Evolutionary conservation across 257 asterid genomes (phyloP).

Genomic region (Handroanthus guayacan): DNA sequence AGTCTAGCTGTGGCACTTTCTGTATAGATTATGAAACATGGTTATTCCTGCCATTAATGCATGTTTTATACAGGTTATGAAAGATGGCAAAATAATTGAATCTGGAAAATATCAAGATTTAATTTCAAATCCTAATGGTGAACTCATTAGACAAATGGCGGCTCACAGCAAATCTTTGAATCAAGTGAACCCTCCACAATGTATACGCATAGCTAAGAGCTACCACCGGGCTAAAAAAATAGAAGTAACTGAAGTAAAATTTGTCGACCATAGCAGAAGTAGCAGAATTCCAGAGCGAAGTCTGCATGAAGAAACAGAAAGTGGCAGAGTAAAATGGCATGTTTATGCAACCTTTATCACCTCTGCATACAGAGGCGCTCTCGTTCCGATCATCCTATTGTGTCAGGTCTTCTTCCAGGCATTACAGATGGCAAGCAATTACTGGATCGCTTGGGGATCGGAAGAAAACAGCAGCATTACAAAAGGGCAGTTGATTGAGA

Average conservation of each 20-base stretch:
- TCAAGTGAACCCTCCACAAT: conserved; percentile 56
- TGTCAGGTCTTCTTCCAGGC: conserved; percentile 81
- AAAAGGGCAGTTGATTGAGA: conserved; percentile 50
- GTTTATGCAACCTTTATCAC: conserved; percentile 75
- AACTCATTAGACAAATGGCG: conserved; percentile 63
- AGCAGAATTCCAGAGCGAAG: conserved; percentile 37
- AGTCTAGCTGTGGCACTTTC: neutral
- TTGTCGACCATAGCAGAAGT: conserved; percentile 47
- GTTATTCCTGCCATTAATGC: neutral
- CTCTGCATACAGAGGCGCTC: conserved; percentile 79
- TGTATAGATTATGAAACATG: neutral
- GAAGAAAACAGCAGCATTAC: conserved; percentile 55
- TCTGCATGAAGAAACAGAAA: conserved; percentile 60
- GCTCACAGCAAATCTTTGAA: conserved; percentile 67
- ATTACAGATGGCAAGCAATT: conserved; percentile 83
- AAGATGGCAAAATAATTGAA: conserved; percentile 74
- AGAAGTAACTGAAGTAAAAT: conserved; percentile 49
- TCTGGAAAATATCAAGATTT: conserved; percentile 75
- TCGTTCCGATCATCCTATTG: conserved; percentile 69
- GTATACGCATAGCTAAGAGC: conserved; percentile 35
- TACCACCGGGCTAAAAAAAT: conserved; percentile 37
- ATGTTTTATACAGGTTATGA: conserved; percentile 58
- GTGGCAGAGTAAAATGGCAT: conserved; percentile 81
- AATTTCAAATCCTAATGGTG: conserved; percentile 61
- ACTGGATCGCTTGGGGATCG: conserved; percentile 94